A percentile compares a stretch with the other conserved stretches of the same genome.
Conservation (phyloP, 495 filamentous ascomycete genomes). For the Aspergillus homomorphus region DNA sequence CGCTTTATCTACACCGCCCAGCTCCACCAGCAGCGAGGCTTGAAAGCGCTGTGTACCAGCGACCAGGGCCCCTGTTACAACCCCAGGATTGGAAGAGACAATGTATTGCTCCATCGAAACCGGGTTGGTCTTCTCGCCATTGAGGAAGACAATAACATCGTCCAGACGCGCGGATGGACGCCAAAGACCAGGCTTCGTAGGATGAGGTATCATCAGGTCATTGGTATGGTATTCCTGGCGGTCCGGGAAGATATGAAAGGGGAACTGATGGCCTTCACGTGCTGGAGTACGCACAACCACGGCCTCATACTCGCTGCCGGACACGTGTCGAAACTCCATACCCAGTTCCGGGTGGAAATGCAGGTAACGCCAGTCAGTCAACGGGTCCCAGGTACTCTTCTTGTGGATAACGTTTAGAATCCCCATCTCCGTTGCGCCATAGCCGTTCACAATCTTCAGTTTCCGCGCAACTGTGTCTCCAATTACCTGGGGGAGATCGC, state of each 20-base stretch:
- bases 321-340: conserved; percentile 35
- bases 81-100: conserved; percentile 16
- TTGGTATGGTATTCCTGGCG: conserved; percentile 50
- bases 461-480: conserved; percentile 34
- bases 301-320: conserved; percentile 43
- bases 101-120: conserved; percentile 36
- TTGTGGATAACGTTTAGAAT: conserved; percentile 9
- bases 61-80: conserved; percentile 32
- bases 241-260: conserved; percentile 55
- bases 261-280: conserved; percentile 37
- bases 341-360: conserved; percentile 46
- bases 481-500: conserved; percentile 24
- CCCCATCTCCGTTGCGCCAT: conserved; percentile 39
- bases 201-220: conserved; percentile 50
- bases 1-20: conserved; percentile 8
- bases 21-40: conserved; percentile 35
- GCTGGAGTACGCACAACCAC: conserved; percentile 45
- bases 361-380: conserved; percentile 51
- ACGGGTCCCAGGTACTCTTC: conserved; percentile 13
- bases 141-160: conserved; percentile 41
- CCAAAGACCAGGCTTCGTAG: conserved; percentile 29
- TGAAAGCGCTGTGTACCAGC: conserved; percentile 35
- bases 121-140: conserved; percentile 44
- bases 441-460: conserved; percentile 26
- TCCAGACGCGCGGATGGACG: conserved; percentile 30